A percentile compares a stretch with the other conserved stretches of the same genome.
These are phyloP conservation scores for Alternaria tenuissima DNA, from an alignment of 2,329 filamentous ascomycete genomes.

Conservation along the genomic window DNA sequence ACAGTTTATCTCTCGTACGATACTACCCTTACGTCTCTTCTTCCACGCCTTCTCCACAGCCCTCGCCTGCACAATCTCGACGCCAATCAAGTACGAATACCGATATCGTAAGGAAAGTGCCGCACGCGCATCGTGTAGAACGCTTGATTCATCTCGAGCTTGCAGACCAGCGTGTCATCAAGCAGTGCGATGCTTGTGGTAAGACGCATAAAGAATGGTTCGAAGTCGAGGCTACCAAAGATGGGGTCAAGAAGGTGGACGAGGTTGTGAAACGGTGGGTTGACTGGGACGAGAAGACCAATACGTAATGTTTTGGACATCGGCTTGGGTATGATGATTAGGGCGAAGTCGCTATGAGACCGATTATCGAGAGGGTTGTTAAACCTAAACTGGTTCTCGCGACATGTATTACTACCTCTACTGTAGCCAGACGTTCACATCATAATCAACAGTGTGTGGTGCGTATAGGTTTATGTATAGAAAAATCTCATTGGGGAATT, in stretches of 20 bases:
- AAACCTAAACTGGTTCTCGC: background rate
- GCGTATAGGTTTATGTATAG: background rate
- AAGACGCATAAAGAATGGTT: constrained; percentile 95
- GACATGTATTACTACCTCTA: background rate
- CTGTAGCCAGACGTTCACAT: background rate
- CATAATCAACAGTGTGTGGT: background rate
- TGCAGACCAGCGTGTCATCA: constrained; percentile 65
- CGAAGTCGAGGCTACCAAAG: constrained; percentile 77
- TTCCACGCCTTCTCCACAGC: constrained; percentile 37
- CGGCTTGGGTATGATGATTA: background rate
- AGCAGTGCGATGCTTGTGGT: constrained; percentile 78
- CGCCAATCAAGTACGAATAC: constrained; percentile 31
- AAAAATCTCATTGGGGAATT: constrained; percentile 32
- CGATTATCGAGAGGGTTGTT: background rate
- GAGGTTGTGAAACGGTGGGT: constrained; percentile 85
- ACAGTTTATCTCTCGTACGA: constrained; percentile 84
- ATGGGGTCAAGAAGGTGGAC: constrained; percentile 73
- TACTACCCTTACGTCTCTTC: constrained; percentile 81
- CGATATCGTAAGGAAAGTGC: constrained; percentile 70
- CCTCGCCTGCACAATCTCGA: constrained; percentile 32
- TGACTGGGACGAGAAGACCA: constrained; percentile 72
- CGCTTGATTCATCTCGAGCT: constrained; percentile 90
- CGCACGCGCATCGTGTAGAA: constrained; percentile 87
- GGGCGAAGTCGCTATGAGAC: background rate
- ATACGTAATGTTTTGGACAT: constrained; percentile 9